A percentile compares a stretch with the other conserved stretches of the same genome.
These are phyloP conservation scores for Cyanidioschyzon merolae DNA, from an alignment of 23 red algal species.

Conservation along the genomic window DNA sequence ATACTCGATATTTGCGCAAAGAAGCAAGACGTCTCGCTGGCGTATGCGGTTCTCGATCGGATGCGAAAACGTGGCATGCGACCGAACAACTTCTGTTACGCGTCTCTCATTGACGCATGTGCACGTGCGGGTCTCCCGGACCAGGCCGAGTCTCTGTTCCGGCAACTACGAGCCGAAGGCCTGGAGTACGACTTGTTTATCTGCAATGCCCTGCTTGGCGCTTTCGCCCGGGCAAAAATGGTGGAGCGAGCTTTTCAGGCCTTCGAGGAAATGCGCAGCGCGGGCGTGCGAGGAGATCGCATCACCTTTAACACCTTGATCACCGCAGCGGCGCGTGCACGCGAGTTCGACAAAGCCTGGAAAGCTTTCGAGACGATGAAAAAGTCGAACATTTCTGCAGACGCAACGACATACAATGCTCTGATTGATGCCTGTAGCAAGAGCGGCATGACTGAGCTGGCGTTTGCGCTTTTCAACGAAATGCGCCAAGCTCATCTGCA, in stretches of 20 bases:
- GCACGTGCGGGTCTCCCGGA: conserved; percentile 47
- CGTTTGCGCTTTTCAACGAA: conserved; percentile 65
- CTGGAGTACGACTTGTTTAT: conserved; percentile 61
- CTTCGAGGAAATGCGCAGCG: conserved; percentile 45
- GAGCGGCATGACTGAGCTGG: conserved; percentile 51
- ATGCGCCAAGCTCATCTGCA: conserved; percentile 39
- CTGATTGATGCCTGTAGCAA: conserved; percentile 94
- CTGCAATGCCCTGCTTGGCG: conserved; percentile 82
- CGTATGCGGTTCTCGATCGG: conserved; percentile 62
- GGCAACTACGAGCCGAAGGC: conserved; percentile 34
- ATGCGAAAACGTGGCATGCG: conserved; percentile 37
- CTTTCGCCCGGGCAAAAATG: conserved; percentile 46
- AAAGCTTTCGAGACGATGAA: conserved; percentile 43
- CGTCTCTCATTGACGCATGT: conserved; percentile 59
- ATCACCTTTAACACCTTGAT: conserved; percentile 97
- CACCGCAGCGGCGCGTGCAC: conserved; percentile 53
- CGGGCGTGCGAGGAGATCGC: conserved; percentile 46
- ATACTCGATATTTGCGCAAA: conserved; percentile 95
- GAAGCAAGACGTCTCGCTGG: conserved; percentile 49
- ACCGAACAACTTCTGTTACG: conserved; percentile 83
- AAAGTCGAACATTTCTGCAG: conserved; percentile 34
- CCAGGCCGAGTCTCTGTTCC: conserved; percentile 36
- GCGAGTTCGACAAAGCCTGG: conserved; percentile 43
- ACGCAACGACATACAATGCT: conserved; percentile 87
- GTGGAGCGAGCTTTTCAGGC: conserved; percentile 43